Evolutionary conservation across 1,284 basidiomycete species (phyloP), one percentile per base, ranked within the genome.

Genomic region (Moesziomyces aphidis): DNA sequence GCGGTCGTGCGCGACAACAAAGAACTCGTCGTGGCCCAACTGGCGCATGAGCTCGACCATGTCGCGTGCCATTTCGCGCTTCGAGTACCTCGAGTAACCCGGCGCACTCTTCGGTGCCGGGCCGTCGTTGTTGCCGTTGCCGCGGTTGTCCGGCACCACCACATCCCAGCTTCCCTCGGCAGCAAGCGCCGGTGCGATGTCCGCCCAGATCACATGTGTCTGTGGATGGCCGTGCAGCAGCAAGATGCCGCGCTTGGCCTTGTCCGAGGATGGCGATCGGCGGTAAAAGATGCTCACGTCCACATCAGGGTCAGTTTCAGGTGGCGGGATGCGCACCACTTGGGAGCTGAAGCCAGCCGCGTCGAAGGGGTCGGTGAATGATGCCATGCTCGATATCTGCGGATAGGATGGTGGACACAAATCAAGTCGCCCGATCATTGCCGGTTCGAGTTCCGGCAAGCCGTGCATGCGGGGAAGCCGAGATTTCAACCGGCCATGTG

Each of bases 151-250:
- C 2, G 82, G 65, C 5, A 78, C 70, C 15, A 86, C 76, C 19
- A 86, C 78, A 9, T 83, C 83, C 61, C 82, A 85, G 49, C 76
- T 75, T 4, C 65, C 78, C 8, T 11, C 57, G 34, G 80, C 67
- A 1, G 73, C 74, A 10, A 86, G 78, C n/a, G 34, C 43, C 1
- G 75, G 64, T 0, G 83, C 86, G 10, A 86, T 65, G 15, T 73
- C 42, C 44, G 79, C 78, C 82, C 82, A 86, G 28, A 86, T 86
- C 46, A 82, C 58, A 49, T 65, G 69, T 10, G 84, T 85, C 57
- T 86, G 85, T 4, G 85, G 85, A 68, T 85, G 83, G 2, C 86
- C 86, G 62, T 86, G 86, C 2, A 86, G 61, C 23, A 86, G 62
- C 34, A 86, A 57, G 7, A 86, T 61, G 26, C 10, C 31, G 31